Percentiles rank a stretch among this genome's conserved stretches.
These are phyloP conservation scores for Nitzschia sp. DNA, from an alignment of 108 stramenopile species.

Conservation along the genomic window DNA sequence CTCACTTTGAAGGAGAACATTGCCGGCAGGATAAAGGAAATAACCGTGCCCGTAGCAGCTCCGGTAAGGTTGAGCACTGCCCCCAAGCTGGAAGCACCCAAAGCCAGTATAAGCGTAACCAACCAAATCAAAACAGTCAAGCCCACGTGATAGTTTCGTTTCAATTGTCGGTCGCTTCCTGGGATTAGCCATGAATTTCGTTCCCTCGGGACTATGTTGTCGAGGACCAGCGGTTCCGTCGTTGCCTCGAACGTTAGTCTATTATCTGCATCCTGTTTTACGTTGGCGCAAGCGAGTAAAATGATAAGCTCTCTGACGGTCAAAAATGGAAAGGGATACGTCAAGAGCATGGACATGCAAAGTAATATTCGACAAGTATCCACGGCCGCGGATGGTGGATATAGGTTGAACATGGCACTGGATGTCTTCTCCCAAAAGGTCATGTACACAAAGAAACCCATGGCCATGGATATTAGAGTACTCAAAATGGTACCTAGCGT, in stretches of 20 bases:
- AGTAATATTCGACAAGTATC: slow-evolving; percentile 54
- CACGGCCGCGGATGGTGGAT: slow-evolving; percentile 42
- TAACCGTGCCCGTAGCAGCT: slow-evolving; percentile 51
- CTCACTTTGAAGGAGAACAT: slow-evolving; percentile 50
- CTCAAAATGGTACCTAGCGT: slow-evolving; percentile 41
- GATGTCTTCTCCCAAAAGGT: slow-evolving; percentile 57
- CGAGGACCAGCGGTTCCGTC: neutral
- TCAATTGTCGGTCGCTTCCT: slow-evolving; percentile 35
- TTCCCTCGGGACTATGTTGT: neutral
- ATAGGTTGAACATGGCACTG: slow-evolving; percentile 47
- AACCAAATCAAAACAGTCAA: slow-evolving; percentile 49
- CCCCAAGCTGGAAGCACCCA: slow-evolving; percentile 45
- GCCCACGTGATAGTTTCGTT: slow-evolving; percentile 38
- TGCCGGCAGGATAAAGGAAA: slow-evolving; percentile 59
- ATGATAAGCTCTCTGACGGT: slow-evolving; percentile 60
- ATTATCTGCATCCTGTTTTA: neutral
- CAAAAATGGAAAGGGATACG: slow-evolving; percentile 69
- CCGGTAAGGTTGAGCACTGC: slow-evolving; percentile 59
- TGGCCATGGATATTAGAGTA: slow-evolving; percentile 36
- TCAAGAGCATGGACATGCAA: slow-evolving; percentile 58
- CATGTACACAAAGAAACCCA: slow-evolving; percentile 59
- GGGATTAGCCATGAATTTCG: slow-evolving; percentile 16
- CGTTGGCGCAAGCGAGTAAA: neutral
- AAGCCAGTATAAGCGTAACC: slow-evolving; percentile 34
- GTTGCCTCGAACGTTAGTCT: neutral